Percentiles rank a stretch among this genome's conserved stretches.
Conservation (phyloP, 2,329 filamentous ascomycete species). For the Colletotrichum gigasporum region DNA sequence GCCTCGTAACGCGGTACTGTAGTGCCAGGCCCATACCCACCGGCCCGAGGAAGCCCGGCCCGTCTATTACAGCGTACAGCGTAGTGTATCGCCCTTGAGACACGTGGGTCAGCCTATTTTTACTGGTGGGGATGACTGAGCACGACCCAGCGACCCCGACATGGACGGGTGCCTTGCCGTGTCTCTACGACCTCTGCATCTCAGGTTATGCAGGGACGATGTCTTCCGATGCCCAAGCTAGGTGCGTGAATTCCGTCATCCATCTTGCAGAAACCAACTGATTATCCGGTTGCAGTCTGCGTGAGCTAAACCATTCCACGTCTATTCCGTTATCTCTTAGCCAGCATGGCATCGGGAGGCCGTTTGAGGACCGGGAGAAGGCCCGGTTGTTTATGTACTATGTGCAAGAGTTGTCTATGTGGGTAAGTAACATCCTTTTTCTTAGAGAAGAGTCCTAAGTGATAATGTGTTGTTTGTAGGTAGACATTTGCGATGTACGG, state of each 20-base stretch:
- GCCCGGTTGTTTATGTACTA: conserved; percentile 23
- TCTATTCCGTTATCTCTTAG: not conserved
- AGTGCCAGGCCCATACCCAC: too few relatives aligned
- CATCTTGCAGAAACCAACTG: not conserved
- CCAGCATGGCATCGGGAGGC: conserved; percentile 10
- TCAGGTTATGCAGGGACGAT: not conserved
- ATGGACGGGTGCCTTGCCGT: conserved; percentile 11
- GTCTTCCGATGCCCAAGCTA: not conserved
- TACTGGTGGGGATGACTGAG: conserved; percentile 4
- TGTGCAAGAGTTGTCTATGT: conserved; percentile 8
- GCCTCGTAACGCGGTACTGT: too few relatives aligned
- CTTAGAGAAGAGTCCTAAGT: rapidly evolving
- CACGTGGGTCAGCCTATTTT: not conserved
- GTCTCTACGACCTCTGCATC: not conserved
- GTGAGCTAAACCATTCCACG: not conserved
- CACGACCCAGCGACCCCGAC: not conserved
- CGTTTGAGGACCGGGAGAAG: conserved; percentile 14
- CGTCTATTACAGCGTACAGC: too few relatives aligned
- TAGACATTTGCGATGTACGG: conserved; percentile 52
- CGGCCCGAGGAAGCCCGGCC: too few relatives aligned
- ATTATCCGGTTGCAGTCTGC: not conserved
- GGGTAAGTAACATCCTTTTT: not conserved
- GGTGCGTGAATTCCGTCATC: too few relatives aligned
- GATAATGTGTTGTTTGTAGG: conserved; percentile 35
- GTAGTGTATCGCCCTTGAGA: too few relatives aligned